phyloP scores from a whole-genome alignment of 1,284 basidiomycete species.

The Leccinum insigne region DNA sequence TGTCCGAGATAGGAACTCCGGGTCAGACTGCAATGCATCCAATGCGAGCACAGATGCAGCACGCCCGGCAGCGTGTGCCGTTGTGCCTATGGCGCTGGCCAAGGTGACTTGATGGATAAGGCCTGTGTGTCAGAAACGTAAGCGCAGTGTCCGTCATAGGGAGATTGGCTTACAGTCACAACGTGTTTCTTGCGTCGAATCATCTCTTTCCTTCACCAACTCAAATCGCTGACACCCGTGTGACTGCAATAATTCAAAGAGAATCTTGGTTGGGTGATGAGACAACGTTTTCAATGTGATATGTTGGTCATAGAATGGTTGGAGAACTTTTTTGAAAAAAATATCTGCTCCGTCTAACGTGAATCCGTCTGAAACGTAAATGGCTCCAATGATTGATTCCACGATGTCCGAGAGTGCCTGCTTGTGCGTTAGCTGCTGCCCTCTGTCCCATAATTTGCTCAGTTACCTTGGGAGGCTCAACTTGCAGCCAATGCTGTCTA shows the following conservation, averaged over 20 bases:
- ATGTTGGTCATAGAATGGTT: constrained; percentile 74
- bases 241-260: constrained; percentile 72
- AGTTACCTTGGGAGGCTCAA: constrained; percentile 73
- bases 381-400: constrained; percentile 73
- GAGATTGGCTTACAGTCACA: constrained; percentile 47
- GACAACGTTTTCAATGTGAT: constrained; percentile 69
- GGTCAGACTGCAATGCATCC: constrained; percentile 63
- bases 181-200: constrained; percentile 35
- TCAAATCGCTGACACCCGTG: constrained; percentile 65
- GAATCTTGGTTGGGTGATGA: constrained; percentile 69
- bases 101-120: constrained; percentile 64
- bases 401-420: constrained; percentile 75
- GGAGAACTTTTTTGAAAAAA: constrained; percentile 65
- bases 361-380: constrained; percentile 75
- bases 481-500: constrained; percentile 75
- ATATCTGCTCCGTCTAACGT: constrained; percentile 55
- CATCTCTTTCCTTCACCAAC: constrained; percentile 48
- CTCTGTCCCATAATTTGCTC: not conserved
- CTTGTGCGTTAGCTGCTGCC: constrained; percentile 13
- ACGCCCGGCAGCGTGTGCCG: constrained; percentile 53
- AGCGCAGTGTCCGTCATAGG: constrained; percentile 4
- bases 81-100: constrained; percentile 54
- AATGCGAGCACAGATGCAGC: constrained; percentile 60
- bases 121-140: constrained; percentile 41
- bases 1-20: constrained; percentile 55